phyloP scores from a whole-genome alignment of 2,329 filamentous ascomycete species.

The Phialemoniopsis sp. region DNA sequence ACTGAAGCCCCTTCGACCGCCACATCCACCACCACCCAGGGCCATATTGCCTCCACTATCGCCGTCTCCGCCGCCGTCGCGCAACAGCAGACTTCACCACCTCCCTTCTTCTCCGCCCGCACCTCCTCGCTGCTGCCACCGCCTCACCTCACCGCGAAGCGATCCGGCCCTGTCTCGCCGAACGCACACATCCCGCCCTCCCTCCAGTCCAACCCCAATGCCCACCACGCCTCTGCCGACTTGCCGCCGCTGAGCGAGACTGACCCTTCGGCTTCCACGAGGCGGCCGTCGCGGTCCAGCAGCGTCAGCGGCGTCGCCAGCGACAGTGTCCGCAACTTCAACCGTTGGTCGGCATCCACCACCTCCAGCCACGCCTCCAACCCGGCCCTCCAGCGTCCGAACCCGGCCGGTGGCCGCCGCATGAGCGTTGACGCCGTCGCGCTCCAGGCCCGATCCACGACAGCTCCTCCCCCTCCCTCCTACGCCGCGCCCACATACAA shows the following conservation, averaged over 20 bases:
- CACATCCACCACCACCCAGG: not conserved
- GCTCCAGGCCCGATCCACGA: constrained; percentile 19
- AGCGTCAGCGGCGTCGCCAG: constrained; percentile 26
- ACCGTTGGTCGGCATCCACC: constrained; percentile 51
- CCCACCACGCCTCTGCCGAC: constrained; percentile 7
- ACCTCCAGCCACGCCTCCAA: constrained; percentile 40
- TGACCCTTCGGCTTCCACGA: constrained; percentile 11
- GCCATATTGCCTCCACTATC: constrained; percentile 5
- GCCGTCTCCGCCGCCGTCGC: not conserved
- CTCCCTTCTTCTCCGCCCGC: constrained; percentile 24
- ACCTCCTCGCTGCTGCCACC: constrained; percentile 40
- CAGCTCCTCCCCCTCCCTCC: constrained; percentile 8
- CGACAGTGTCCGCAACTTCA: constrained; percentile 42
- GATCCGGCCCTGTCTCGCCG: constrained; percentile 1
- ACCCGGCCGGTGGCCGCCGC: constrained; percentile 28
- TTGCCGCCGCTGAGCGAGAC: constrained; percentile 10
- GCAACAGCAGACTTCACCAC: constrained; percentile 11
- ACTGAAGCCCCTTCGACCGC: not conserved
- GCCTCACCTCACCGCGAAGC: constrained; percentile 21
- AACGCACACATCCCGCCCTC: not conserved
- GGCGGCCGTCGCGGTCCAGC: constrained; percentile 28
- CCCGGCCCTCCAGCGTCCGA: constrained; percentile 18
- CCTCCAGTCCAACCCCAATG: constrained; percentile 8
- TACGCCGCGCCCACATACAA: constrained; percentile 13
- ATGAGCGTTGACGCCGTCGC: constrained; percentile 39